Conservation (phyloP, 257 asterid species). For the Petrea volubilis region DNA sequence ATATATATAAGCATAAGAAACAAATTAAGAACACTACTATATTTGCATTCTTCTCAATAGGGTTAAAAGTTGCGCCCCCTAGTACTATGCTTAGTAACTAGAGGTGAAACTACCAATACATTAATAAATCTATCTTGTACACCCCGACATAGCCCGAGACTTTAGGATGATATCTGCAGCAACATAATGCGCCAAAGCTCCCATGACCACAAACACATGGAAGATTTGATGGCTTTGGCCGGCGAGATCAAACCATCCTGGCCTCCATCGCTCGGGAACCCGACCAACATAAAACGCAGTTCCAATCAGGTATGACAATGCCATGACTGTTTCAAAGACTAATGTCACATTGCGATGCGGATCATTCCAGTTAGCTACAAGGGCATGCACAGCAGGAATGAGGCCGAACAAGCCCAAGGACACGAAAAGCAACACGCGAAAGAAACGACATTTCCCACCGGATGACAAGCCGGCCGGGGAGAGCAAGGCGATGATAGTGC, state of each 20-base stretch:
- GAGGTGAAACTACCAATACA: not conserved
- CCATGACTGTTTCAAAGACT: conserved; percentile 76
- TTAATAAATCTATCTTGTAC: conserved; percentile 19
- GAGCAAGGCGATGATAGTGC: conserved; percentile 64
- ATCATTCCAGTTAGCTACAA: conserved; percentile 65
- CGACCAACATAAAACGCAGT: conserved; percentile 65
- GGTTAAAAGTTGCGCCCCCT: not conserved
- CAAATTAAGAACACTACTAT: too few species aligned
- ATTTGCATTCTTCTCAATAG: too few species aligned
- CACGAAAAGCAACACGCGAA: conserved; percentile 66
- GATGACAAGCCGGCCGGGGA: conserved; percentile 68
- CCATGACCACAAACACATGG: conserved; percentile 83
- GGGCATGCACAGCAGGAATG: conserved; percentile 75
- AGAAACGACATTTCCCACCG: conserved; percentile 57
- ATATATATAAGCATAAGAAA: too few species aligned
- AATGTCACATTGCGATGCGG: conserved; percentile 60
- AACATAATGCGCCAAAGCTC: conserved; percentile 91
- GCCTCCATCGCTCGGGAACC: conserved; percentile 88
- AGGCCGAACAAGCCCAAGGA: conserved; percentile 85
- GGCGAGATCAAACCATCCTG: conserved; percentile 88
- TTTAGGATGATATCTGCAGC: conserved; percentile 73
- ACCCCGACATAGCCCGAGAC: conserved; percentile 49
- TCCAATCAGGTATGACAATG: conserved; percentile 63
- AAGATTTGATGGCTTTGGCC: conserved; percentile 98
- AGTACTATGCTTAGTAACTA: not conserved